A percentile compares a stretch with the other conserved stretches of the same genome.
phyloP scores from a whole-genome alignment of 176 grass and related monocot genomes.

The Aegilops tauschii region DNA sequence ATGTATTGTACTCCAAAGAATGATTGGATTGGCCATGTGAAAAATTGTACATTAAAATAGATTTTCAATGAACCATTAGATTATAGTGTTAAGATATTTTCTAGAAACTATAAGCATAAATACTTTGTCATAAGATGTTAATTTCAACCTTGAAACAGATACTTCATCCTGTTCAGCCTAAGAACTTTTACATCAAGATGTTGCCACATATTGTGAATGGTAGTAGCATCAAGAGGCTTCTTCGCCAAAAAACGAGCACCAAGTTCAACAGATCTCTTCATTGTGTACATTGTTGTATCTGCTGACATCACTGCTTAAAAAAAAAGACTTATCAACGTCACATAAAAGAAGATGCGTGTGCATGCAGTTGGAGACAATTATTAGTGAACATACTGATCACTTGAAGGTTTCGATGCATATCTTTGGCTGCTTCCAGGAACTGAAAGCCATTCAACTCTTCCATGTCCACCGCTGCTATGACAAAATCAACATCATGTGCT shows the following conservation, averaged over 20 bases:
- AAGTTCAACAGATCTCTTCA: neutral
- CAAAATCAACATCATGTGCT: slow-evolving; percentile 30
- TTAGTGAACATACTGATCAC: slow-evolving; percentile 39
- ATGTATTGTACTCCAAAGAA: no score
- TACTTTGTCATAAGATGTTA: neutral
- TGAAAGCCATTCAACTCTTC: slow-evolving; percentile 28
- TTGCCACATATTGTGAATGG: neutral
- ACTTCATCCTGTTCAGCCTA: neutral
- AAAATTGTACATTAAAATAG: no score
- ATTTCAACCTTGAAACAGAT: neutral
- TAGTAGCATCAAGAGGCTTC: neutral
- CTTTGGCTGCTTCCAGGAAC: slow-evolving; percentile 4
- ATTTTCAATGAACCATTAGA: no score
- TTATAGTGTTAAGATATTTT: neutral
- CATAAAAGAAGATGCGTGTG: neutral
- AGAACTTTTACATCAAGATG: neutral
- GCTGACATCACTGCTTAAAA: slow-evolving; percentile 17
- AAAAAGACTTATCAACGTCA: neutral
- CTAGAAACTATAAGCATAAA: neutral
- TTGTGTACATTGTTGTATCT: neutral
- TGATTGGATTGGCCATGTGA: no score
- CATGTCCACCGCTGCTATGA: slow-evolving; percentile 32
- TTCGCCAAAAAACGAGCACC: slow-evolving; percentile 25
- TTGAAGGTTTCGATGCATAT: slow-evolving; percentile 22
- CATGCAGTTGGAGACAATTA: neutral